Base-by-base conservation (phyloP, 257 asterid genomes). In the Phtheirospermum japonicum region DNA sequence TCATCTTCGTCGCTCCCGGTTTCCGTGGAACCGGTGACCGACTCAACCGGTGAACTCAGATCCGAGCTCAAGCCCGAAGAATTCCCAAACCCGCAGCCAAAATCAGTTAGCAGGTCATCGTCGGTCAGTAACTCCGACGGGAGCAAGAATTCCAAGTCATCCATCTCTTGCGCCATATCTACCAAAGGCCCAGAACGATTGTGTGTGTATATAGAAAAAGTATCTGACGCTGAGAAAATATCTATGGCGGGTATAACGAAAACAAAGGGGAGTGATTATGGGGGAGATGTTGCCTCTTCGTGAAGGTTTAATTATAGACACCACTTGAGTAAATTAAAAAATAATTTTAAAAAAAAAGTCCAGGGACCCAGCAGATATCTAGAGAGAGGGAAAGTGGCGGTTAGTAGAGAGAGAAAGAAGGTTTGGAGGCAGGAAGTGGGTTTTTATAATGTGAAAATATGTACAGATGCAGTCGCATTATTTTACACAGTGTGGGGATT, bases 1-100 rank as follows among this genome's bases (percentile, higher is more conserved):
- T 80, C 89, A 42, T 82, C 91, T 14, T 86, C 94, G 48, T 84
- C 95, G 61, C 89, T 77, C 53, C 77, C 96, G 0, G 84, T 75
- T 59, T 77, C 91, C 9, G 73, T 70, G 2, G 86, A 61, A 9
- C 88, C 75, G 9, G 75, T 16, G 4, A 75, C 65, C 7, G 80
- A 80, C 72, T 81, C 90, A 33, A 67, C 81, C 4, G 83, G 87
- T 0, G 95, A 86, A 70, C 89, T 76, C 75, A 80, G 75, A 75
- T 75, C 86, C 59, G 88, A 73, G 71, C 65, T 71, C 3, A 77
- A 50, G 30, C n/a, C n/a, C n/a, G n/a, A n/a, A n/a, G n/a, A n/a
- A n/a, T 30, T 34, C 54, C 61, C 68, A 16, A 63, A 70, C 39
- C 74, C 65, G 42, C 16, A 56, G 1, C 61, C 67, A 18, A 54